These are phyloP conservation scores for Cyberlindnera maritima DNA, from an alignment of 805 yeast species.

Conservation along the genomic window DNA sequence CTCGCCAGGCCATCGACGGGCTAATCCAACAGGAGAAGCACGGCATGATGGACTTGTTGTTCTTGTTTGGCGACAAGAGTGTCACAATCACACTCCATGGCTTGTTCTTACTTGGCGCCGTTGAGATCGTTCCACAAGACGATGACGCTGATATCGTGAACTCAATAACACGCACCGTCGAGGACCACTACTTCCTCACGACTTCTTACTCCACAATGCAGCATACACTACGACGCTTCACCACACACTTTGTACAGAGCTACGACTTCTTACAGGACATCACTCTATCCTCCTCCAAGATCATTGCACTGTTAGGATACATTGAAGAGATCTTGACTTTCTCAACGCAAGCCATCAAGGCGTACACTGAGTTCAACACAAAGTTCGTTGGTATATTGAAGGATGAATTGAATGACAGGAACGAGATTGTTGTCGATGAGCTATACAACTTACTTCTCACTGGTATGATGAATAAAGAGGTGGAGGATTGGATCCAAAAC, in stretches of 20 bases:
- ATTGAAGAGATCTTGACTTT: slow-evolving; percentile 32
- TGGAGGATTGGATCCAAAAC: slow-evolving; percentile 60
- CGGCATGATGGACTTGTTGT: slow-evolving; percentile 28
- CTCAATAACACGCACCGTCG: slow-evolving; percentile 4
- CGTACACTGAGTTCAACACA: slow-evolving; percentile 36
- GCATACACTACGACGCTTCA: slow-evolving; percentile 18
- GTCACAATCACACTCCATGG: slow-evolving; percentile 34
- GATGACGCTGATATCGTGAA: slow-evolving; percentile 21
- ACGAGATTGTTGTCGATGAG: slow-evolving; percentile 35
- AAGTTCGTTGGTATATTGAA: slow-evolving; percentile 35
- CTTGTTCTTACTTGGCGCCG: slow-evolving; percentile 29
- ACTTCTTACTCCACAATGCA: slow-evolving; percentile 22
- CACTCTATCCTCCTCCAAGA: slow-evolving; percentile 19
- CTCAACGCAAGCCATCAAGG: slow-evolving; percentile 31
- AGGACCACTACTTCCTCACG: slow-evolving; percentile 22
- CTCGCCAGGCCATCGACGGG: slow-evolving; percentile 30
- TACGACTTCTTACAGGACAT: slow-evolving; percentile 17
- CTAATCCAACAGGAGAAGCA: slow-evolving; percentile 24
- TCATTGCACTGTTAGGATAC: slow-evolving; percentile 29
- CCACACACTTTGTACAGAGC: slow-evolving; percentile 8
- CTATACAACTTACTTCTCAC: slow-evolving; percentile 50
- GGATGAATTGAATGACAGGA: slow-evolving; percentile 30
- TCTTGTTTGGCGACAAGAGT: slow-evolving; percentile 23
- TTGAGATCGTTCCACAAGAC: slow-evolving; percentile 9
- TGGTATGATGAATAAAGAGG: slow-evolving; percentile 47